Conservation (phyloP, 129 eudicot genomes). For the Heracleum sosnowskyi region DNA sequence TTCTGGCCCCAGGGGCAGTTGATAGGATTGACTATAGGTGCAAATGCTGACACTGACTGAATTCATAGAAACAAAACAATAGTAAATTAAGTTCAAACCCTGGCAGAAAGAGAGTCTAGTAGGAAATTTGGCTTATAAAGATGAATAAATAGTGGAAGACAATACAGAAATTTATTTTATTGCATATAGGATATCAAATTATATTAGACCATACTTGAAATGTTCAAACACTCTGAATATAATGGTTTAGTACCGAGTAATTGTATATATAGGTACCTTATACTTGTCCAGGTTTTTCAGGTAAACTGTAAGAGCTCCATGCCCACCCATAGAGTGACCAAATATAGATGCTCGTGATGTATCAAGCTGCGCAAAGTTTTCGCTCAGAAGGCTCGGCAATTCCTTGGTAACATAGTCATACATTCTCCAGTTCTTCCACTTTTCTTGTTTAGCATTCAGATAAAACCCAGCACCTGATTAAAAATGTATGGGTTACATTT, state of each 20-base stretch:
- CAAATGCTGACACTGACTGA: conserved; percentile 96
- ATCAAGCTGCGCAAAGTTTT: conserved; percentile 79
- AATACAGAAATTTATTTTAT: neutral
- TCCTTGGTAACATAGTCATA: conserved; percentile 93
- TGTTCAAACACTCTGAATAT: neutral
- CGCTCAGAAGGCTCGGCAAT: conserved; percentile 67
- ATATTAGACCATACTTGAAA: neutral
- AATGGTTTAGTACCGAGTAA: neutral
- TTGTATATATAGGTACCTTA: conserved; percentile 44
- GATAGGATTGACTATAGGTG: conserved; percentile 79
- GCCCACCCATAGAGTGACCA: conserved; percentile 32
- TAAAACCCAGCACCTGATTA: conserved; percentile 90
- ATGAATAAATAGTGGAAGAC: neutral
- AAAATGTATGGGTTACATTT: conserved; percentile 6
- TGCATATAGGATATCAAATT: neutral
- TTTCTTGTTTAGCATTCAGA: conserved; percentile 86
- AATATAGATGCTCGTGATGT: conserved; percentile 79
- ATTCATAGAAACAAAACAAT: neutral
- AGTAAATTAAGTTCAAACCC: neutral
- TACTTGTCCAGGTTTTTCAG: conserved; percentile 84
- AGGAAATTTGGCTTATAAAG: neutral
- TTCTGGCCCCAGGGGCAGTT: conserved; percentile 98
- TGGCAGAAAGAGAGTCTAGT: neutral
- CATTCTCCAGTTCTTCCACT: conserved; percentile 99
- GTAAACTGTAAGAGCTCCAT: conserved; percentile 88